Evolutionary conservation across 2,329 filamentous ascomycete genomes (phyloP), one percentile per base, ranked within the genome.

Genomic region (Dactylellina leptospora): DNA sequence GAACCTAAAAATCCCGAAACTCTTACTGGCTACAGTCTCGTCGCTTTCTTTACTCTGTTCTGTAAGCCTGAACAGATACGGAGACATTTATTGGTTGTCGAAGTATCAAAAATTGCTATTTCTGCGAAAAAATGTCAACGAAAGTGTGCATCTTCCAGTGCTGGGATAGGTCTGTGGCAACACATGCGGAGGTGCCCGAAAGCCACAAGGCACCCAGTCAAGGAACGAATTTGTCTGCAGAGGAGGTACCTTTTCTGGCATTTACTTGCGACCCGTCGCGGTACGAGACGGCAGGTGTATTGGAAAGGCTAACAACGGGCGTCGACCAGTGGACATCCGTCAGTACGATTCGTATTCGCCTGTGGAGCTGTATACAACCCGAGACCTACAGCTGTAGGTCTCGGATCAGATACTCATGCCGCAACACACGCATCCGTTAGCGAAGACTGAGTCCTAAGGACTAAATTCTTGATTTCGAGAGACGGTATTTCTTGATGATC

Each of bases 201-300:
- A n/a, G n/a, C n/a, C n/a, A n/a, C n/a, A n/a, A n/a, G n/a, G n/a
- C n/a, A n/a, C n/a, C n/a, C n/a, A n/a, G n/a, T n/a, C n/a, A n/a
- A n/a, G n/a, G n/a, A n/a, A n/a, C n/a, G n/a, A n/a, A n/a, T n/a
- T n/a, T n/a, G n/a, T n/a, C n/a, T n/a, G 22, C 33, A 47, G 27
- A 13, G 20, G 33, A 42, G 45, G 40, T 48, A 16, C 53, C 38
- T 10, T 38, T 68, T 58, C 25, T 25, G 30, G 62, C 45, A 68
- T 28, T 23, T 42, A 27, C 25, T 68, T 48, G 44, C 62, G 54
- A 68, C 44, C 62, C 62, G 54, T 53, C 38, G 51, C 4, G 6
- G 11, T 23, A 5, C 20, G n/a, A 55, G 30, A 18, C 40, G n/a
- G 25, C 18, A 16, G 23, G n/a, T 28, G n/a, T 11, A 22, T 30